Base-by-base conservation (phyloP, 2,329 filamentous ascomycete species). In the Cucurbitaria berberidis region DNA sequence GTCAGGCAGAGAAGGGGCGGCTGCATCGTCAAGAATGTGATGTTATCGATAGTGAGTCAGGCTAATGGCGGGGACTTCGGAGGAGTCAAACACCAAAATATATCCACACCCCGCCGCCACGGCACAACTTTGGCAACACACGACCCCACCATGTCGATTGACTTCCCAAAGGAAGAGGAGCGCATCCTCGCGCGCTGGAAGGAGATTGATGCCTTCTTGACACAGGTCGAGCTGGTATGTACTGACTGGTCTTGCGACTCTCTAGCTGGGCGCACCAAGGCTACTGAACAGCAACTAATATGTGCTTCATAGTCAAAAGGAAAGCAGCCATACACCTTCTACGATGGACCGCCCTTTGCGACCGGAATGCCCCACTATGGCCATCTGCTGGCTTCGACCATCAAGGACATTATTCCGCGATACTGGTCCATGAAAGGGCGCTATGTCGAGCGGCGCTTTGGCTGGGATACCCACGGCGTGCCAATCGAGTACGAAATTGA, bases 401-500 rank as follows among this genome's bases (percentile, higher is more conserved):
- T 97, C 80, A 97, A 98, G 77, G 93, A 97, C 75, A 95, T 96
- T 55, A 96, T 98, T 63, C 92, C 93, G 8, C 83, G 93, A 65
- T 98, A 97, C 77, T 97, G 93, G 91, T 92, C 92, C 45, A 96
- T 96, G 93, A 96, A 96, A 74, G 93, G 93, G 15, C 90, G 88
- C 72, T 89, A 96, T 79, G 93, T 97, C 46, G 91, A 95, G 80
- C 86, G 93, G 61, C 85, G 93, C 53, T 97, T 97, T 64, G 93
- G 93, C 47, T 97, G 93, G 93, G 93, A 97, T 74, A 91, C 93
- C 1, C 93, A 97, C 72, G 93, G 93, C 56, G 83, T 98, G 47
- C 93, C 93, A 15, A 95, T 98, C 64, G 93, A 98, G 79, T 91
- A 96, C 75, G 93, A 97, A 78, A 97, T 97, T 70, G 93, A 97